Evolutionary conservation across 2,329 filamentous ascomycete species (phyloP).

Genomic region (Ophiostoma ulmi): DNA sequence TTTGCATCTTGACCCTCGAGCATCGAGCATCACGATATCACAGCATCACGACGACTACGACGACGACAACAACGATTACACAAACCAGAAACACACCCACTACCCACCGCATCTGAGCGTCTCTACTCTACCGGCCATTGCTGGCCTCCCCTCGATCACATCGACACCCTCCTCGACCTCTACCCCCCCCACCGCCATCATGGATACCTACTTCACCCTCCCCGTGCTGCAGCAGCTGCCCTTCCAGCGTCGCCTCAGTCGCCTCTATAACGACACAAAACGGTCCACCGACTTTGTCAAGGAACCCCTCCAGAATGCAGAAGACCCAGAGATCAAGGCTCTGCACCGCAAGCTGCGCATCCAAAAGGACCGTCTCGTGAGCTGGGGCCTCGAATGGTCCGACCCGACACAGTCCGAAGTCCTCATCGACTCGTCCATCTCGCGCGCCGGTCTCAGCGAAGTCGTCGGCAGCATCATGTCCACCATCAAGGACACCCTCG

Average conservation of each 20-base stretch:
- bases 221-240: constrained; percentile 49
- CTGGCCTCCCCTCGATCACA: neutral
- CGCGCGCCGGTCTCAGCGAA: constrained; percentile 69
- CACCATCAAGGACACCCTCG: constrained; percentile 73
- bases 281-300: constrained; percentile 69
- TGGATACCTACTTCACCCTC: constrained; percentile 49
- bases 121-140: neutral
- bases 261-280: constrained; percentile 77
- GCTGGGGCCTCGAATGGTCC: constrained; percentile 78
- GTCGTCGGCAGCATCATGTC: constrained; percentile 73
- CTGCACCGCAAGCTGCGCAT: constrained; percentile 73
- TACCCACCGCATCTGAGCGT: neutral
- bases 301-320: constrained; percentile 55
- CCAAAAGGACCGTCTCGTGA: constrained; percentile 71
- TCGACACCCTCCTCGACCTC: neutral
- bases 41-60: neutral
- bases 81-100: neutral
- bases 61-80: neutral
- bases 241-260: constrained; percentile 59
- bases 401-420: constrained; percentile 58
- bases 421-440: constrained; percentile 66
- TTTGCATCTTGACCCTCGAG: neutral
- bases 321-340: constrained; percentile 64
- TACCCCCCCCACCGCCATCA: constrained; percentile 28
- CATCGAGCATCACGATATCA: neutral